These are phyloP conservation scores for Aphanoascus verrucosus DNA, from an alignment of 2,329 filamentous ascomycete species.

Conservation along the genomic window DNA sequence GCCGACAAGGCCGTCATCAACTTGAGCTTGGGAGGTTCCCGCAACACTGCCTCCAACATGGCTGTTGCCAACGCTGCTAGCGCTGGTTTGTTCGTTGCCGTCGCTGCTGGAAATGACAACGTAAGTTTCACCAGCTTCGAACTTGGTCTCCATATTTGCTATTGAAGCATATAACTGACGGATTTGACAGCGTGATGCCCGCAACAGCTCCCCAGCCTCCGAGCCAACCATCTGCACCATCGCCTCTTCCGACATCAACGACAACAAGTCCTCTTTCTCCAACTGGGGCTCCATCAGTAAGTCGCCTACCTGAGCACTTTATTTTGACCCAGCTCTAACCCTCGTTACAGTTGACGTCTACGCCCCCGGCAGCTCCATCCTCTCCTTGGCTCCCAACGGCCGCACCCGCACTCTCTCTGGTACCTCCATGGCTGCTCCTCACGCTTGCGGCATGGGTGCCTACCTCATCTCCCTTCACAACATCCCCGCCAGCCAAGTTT, in stretches of 20 bases:
- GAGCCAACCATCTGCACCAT: slow-evolving; percentile 32
- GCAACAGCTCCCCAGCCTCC: slow-evolving; percentile 31
- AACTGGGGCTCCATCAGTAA: slow-evolving; percentile 33
- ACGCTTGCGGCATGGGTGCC: slow-evolving; percentile 46
- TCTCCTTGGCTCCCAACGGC: slow-evolving; percentile 40
- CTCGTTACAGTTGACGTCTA: slow-evolving; percentile 41
- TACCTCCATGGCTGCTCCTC: slow-evolving; percentile 31
- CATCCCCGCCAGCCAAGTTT: slow-evolving; percentile 37
- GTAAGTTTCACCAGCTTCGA: slow-evolving; percentile 17
- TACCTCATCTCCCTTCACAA: slow-evolving; percentile 43
- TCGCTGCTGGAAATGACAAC: slow-evolving; percentile 34
- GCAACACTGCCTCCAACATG: slow-evolving; percentile 29
- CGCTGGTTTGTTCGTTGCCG: slow-evolving; percentile 32
- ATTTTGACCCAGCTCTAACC: background rate
- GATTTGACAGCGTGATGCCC: slow-evolving; percentile 19
- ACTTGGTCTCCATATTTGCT: background rate
- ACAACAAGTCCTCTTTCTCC: slow-evolving; percentile 31
- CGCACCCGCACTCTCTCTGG: slow-evolving; percentile 37
- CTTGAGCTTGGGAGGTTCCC: slow-evolving; percentile 28
- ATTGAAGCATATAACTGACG: background rate
- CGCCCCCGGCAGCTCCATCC: slow-evolving; percentile 45
- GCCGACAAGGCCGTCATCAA: slow-evolving; percentile 27
- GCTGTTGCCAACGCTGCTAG: slow-evolving; percentile 29
- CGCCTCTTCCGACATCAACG: slow-evolving; percentile 28
- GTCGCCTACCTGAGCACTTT: background rate